phyloP scores from a whole-genome alignment of 257 asterid species.

The Jaltomata sinuosa region DNA sequence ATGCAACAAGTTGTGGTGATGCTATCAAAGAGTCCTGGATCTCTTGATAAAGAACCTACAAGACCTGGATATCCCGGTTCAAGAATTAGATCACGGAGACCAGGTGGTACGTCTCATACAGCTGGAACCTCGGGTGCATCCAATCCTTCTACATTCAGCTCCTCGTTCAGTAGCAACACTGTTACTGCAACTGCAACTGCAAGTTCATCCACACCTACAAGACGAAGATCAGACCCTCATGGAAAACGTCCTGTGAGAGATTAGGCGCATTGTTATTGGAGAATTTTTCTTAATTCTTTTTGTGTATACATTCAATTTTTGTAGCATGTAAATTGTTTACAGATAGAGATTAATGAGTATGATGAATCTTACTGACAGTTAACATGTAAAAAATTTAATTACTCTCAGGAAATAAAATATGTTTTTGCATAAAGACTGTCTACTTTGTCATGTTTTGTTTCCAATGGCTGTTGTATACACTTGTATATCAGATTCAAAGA shows the following conservation, averaged over 20 bases:
- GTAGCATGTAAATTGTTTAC: neutral
- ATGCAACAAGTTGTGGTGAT: constrained; percentile 68
- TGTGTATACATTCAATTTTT: neutral
- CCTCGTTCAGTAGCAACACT: constrained; percentile 29
- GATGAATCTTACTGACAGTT: neutral
- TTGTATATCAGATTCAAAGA: neutral
- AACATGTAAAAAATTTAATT: neutral
- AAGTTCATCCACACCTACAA: constrained; percentile 19
- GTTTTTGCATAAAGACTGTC: neutral
- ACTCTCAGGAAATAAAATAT: neutral
- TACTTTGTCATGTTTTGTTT: neutral
- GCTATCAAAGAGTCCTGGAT: constrained; percentile 57
- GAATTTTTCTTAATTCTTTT: neutral
- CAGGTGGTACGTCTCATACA: constrained; percentile 19
- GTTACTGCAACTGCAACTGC: constrained; percentile 34
- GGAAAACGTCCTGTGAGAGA: constrained; percentile 44
- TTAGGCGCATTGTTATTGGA: constrained; percentile 19
- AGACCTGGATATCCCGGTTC: constrained; percentile 72
- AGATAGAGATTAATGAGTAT: neutral
- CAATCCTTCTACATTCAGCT: constrained; percentile 32
- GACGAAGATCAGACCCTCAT: constrained; percentile 26
- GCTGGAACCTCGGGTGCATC: constrained; percentile 44
- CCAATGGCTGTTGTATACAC: neutral
- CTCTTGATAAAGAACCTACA: constrained; percentile 59
- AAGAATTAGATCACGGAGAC: constrained; percentile 31